phyloP scores from a whole-genome alignment of 345 rosid species.

The Linum lewisii region DNA sequence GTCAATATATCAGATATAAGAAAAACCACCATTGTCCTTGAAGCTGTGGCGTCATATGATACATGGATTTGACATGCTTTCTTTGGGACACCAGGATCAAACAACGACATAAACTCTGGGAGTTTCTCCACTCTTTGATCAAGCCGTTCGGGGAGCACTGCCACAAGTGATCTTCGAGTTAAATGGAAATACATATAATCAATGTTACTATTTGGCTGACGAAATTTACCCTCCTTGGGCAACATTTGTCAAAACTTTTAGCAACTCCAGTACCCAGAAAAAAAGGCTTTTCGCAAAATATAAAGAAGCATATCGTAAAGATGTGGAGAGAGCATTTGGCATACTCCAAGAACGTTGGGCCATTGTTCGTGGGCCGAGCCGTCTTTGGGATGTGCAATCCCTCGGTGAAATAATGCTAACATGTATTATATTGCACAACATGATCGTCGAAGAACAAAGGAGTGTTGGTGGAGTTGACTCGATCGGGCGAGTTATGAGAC shows the following conservation, averaged over 20 bases:
- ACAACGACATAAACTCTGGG: not conserved
- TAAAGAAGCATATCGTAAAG: not conserved
- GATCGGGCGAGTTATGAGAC: not conserved
- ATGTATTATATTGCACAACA: conserved; percentile 6
- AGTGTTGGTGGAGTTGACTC: no score
- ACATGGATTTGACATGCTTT: not conserved
- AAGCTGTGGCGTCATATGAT: not conserved
- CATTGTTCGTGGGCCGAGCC: not conserved
- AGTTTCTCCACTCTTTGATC: not conserved
- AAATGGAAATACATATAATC: not conserved
- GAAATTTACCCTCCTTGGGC: not conserved
- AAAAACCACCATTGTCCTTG: not conserved
- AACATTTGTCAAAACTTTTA: not conserved
- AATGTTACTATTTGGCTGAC: not conserved
- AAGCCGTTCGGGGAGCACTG: not conserved
- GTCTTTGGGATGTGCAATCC: not conserved
- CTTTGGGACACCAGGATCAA: not conserved
- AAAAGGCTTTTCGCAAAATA: not conserved
- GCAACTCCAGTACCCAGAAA: not conserved
- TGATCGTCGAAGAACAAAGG: not conserved
- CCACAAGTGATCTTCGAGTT: not conserved
- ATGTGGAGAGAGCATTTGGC: conserved; percentile 7
- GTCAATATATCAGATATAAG: not conserved
- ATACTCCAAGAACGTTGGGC: not conserved
- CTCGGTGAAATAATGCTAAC: conserved; percentile 1